Base-by-base conservation (phyloP, 164 flowering plant species). In the Kingdonia uniflora region DNA sequence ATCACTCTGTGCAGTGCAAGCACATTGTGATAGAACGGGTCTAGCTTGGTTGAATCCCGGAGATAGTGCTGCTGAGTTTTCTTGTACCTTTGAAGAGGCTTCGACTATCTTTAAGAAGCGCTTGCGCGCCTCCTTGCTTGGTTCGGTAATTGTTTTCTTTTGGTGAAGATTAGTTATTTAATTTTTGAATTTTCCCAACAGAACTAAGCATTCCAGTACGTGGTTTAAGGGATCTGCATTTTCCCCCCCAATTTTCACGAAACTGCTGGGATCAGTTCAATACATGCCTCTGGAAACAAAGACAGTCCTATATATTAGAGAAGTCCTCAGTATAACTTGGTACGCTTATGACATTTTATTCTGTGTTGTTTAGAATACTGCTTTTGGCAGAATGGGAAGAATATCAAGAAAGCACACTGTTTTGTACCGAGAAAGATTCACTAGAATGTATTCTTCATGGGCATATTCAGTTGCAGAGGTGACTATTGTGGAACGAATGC, bases 321-420 rank as follows among this genome's bases (percentile, higher is more conserved):
- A 41, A 41, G 44, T 16, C 44, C 44, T 41, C 16, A 41, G 17
- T 41, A 41, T 16, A 41, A 41, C n/a, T 41, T 41, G 44, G 44
- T 41, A 4, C 44, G 44, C 44, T 41, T 41, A 5, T 41, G 44
- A 41, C 17, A 11, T 16, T 11, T 41, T 14, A 5, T 14, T 41
- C 44, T 14, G 17, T 41, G 4, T 41, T 41, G 44, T 41, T 41
- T 41, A 11, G 16, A 41, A 16, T 11, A 41, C 16, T 41, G 5
- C 17, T 41, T 41, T n/a, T 41, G 44, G 44, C 44, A 41, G n/a
- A 41, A 41, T 3, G 44, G 44, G 17, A 14, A 14, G 44, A 41
- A 41, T 41, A 4, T 2, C 17, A 16, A 41, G 16, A 14, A 11
- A 41, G n/a, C 44, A 11, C 44, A 41, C 44, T 41, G n/a, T 41